Base-by-base conservation (phyloP, 768 basidiomycete genomes). In the Termitomyces heimii region DNA sequence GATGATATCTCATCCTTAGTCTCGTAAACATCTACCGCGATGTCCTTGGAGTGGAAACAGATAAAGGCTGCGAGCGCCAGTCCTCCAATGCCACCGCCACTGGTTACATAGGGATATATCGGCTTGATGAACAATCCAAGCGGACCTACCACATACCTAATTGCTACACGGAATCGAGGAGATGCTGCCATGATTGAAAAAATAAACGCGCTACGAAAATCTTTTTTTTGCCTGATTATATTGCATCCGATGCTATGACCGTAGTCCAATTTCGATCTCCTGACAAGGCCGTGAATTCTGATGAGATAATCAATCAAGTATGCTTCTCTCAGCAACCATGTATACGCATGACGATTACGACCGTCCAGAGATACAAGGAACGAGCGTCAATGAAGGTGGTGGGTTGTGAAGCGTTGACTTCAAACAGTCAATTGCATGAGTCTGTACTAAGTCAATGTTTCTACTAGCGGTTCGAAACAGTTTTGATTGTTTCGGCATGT, bases 1-100 rank as follows among this genome's bases (percentile, higher is more conserved):
- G 71, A 70, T 9, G 71, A 70, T 28, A 79, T 69, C 28, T 72
- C 70, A 2, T 72, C 61, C 20, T 71, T 75, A 3, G 75, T 67
- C 64, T 79, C 78, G 50, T 80, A 79, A 20, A 79, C 54, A 60
- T 77, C 71, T 20, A 74, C 60, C 16, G 63, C 58, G 37, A 73
- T 59, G 54, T 66, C 56, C 5, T 54, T 56, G 10, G 68, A 60
- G 53, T 68, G 70, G 52, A 66, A 65, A 37, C 67, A 70, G n/a
- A 77, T 68, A 2, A 70, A 68, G 5, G 70, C 70, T 0, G 74
- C 77, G 20, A 78, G 72, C 3, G 70, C 60, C 5, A 78, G 68
- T 1, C 77, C 76, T 2, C 68, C 73, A 7, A 77, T 66, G 12
- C 73, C 74, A 54, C 42, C 64, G 57, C 45, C 72, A 71, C 57